Evolutionary conservation across 164 flowering plant species (phyloP).

Genomic region (Amborella trichopoda): DNA sequence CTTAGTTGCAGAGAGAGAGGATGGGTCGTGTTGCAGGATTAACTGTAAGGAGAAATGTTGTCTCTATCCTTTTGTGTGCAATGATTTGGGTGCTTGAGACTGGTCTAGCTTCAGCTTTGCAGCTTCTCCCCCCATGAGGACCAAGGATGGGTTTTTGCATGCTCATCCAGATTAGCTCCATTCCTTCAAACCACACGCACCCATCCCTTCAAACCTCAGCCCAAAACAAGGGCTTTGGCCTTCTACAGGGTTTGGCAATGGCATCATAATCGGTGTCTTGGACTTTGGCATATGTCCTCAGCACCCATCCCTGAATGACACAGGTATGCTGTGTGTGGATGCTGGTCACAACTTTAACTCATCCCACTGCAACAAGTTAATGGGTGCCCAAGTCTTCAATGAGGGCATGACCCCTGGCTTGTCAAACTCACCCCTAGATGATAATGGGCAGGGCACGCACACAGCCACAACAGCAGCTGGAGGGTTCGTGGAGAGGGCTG

Average conservation of each 20-base stretch:
- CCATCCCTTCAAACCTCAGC: slow-evolving; percentile 3
- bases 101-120: too few relatives aligned
- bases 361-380: slow-evolving; percentile 13
- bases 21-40: too few relatives aligned
- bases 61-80: too few relatives aligned
- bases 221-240: slow-evolving; percentile 5
- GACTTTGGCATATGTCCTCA: slow-evolving; percentile 8
- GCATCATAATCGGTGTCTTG: slow-evolving; percentile 7
- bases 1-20: too few relatives aligned
- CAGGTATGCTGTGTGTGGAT: slow-evolving; percentile 7
- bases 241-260: slow-evolving; percentile 3
- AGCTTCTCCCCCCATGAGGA: too few relatives aligned
- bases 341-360: slow-evolving; percentile 7
- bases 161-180: slow-evolving; percentile 5
- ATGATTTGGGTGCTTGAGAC: too few relatives aligned
- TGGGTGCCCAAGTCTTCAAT: slow-evolving; percentile 13
- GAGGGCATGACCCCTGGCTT: too few relatives aligned
- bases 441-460: slow-evolving; percentile 56
- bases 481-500: slow-evolving; percentile 15
- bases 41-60: too few relatives aligned
- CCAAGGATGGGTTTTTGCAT: too few relatives aligned
- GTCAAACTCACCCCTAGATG: slow-evolving; percentile 17
- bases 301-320: slow-evolving; percentile 1
- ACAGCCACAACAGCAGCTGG: slow-evolving; percentile 58
- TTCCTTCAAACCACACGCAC: slow-evolving; percentile 9